These are phyloP conservation scores for Cadophora gregata DNA, from an alignment of 2,329 filamentous ascomycete species.

Conservation along the genomic window DNA sequence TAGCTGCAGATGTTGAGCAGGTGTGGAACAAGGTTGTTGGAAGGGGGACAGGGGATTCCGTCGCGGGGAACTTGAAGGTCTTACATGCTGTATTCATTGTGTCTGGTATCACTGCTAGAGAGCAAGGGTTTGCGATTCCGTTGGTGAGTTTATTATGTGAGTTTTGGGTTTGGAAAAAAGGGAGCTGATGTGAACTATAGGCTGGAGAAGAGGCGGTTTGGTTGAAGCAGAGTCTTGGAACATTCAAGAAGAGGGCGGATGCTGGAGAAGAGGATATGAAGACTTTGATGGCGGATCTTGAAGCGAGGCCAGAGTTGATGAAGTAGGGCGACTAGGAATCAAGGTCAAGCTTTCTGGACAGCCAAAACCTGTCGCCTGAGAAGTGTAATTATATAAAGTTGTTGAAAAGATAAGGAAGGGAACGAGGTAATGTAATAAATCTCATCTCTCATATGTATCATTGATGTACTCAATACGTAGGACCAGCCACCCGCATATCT, in stretches of 20 bases:
- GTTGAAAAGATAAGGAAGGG: no score
- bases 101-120: slow-evolving; percentile 27
- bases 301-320: slow-evolving; percentile 11
- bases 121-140: slow-evolving; percentile 25
- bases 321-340: not conserved
- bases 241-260: slow-evolving; percentile 25
- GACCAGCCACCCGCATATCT: not conserved
- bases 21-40: slow-evolving; percentile 26
- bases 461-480: not conserved
- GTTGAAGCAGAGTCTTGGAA: slow-evolving; percentile 20
- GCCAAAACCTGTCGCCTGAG: not conserved
- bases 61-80: not conserved
- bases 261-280: slow-evolving; percentile 30
- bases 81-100: slow-evolving; percentile 26
- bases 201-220: slow-evolving; percentile 27
- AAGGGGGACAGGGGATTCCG: not conserved
- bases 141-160: slow-evolving; percentile 18
- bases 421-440: not conserved
- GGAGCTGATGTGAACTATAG: slow-evolving; percentile 19
- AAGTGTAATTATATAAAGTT: no score
- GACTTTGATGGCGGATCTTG: slow-evolving; percentile 20
- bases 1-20: slow-evolving; percentile 24
- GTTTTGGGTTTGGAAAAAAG: not conserved
- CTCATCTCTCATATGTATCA: not conserved
- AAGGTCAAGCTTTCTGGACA: no score